Base-by-base conservation (phyloP, 202 grass and related monocot genomes). In the Bolboschoenoplectus hybrid region DNA sequence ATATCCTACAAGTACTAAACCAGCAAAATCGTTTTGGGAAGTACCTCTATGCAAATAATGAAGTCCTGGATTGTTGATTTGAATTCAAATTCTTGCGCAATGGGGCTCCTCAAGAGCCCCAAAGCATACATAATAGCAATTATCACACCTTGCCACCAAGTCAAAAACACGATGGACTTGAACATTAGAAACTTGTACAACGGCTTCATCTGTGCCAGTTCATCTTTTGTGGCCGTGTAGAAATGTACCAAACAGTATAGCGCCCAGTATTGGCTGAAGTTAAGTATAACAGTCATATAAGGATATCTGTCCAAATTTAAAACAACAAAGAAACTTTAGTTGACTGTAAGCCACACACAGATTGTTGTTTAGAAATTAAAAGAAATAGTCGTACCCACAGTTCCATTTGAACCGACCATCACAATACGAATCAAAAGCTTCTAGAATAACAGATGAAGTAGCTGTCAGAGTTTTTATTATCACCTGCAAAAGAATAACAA, bases 41-140 rank as follows among this genome's bases (percentile, higher is more conserved):
- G 83, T 94, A 92, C 94, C 94, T 97, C 93, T 94, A 99, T 94
- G 87, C 97, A 99, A 83, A 99, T 99, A 88, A 99, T 92, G 61
- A 99, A 96, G 79, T 96, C 88, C 83, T 99, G 97, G 46, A 99
- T 99, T 73, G 91, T 96, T 73, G 93, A 85, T 88, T 96, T 99
- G 83, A 94, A 90, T 87, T 99, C 87, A 85, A 98, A 91, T 68
- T 87, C 91, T 77, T 99, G 92, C 2, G 92, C 93, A 88, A 99
- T 90, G 85, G 93, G 85, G 82, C 97, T 91, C 90, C 91, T 94
- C 80, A 99, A 90, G 67, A 99, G 84, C 56, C 93, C 93, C 74
- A 95, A 84, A 76, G 91, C 66, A 88, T 89, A 94, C 86, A 96
- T 81, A 84, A 98, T 90, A 85, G 97, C 97, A 91, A 98, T 98